Percentiles rank a stretch among this genome's conserved stretches.
These are phyloP conservation scores for Panus rudis DNA, from an alignment of 768 basidiomycete species.

Conservation along the genomic window DNA sequence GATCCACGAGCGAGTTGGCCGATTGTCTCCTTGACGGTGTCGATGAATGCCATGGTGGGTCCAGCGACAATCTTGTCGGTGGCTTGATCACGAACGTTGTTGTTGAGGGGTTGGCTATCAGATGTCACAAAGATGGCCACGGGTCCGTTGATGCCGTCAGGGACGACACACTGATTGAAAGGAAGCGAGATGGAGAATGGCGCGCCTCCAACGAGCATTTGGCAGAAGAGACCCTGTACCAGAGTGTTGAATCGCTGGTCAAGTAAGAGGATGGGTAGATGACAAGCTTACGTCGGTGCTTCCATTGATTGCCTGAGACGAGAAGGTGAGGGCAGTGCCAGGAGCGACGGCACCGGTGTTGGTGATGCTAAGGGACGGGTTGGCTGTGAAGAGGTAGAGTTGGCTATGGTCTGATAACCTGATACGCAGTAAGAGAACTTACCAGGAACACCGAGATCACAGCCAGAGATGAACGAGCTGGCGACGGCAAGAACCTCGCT, in stretches of 20 bases:
- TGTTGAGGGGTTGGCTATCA: slow-evolving; percentile 53
- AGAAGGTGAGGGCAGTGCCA: slow-evolving; percentile 60
- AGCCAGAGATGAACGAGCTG: slow-evolving; percentile 60
- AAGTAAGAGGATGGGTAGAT: background rate
- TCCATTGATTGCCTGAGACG: slow-evolving; percentile 47
- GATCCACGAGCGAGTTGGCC: slow-evolving; percentile 34
- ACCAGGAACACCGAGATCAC: slow-evolving; percentile 54
- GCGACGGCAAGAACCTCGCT: slow-evolving; percentile 67
- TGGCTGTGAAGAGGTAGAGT: slow-evolving; percentile 32
- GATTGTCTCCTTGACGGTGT: slow-evolving; percentile 48
- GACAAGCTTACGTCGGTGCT: slow-evolving; percentile 33
- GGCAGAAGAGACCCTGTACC: slow-evolving; percentile 53
- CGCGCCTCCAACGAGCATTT: slow-evolving; percentile 66
- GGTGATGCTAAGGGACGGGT: slow-evolving; percentile 53
- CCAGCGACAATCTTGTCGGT: slow-evolving; percentile 57
- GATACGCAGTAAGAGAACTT: slow-evolving; percentile 11
- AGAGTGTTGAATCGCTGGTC: slow-evolving; percentile 8
- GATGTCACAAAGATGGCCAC: slow-evolving; percentile 68
- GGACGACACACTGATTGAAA: slow-evolving; percentile 55
- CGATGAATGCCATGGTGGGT: slow-evolving; percentile 62
- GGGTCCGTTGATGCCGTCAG: slow-evolving; percentile 62
- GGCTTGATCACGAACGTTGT: slow-evolving; percentile 52
- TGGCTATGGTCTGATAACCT: background rate
- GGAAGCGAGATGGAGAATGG: slow-evolving; percentile 53
- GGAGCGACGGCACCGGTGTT: slow-evolving; percentile 49